Evolutionary conservation across 2,329 filamentous ascomycete species (phyloP), one percentile per base, ranked within the genome.

Genomic region (Trichoderma sp.): DNA sequence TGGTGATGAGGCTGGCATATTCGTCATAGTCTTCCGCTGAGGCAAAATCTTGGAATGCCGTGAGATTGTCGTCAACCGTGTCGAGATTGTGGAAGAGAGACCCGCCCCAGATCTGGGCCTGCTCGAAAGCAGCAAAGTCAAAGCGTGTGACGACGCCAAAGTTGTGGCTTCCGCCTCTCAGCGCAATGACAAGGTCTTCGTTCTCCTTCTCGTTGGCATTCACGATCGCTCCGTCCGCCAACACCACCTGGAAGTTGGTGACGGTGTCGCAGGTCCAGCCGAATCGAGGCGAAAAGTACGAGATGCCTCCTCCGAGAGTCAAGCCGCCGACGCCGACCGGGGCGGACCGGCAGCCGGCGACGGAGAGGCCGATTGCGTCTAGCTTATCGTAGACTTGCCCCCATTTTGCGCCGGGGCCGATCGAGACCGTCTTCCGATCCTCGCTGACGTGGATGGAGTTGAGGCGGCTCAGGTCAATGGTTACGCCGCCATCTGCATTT

Each of bases 131-230:
- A 24, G 72, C 59, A 43, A 77, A 56, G 32, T 74, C 73, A 34
- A 76, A 72, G 69, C 70, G 71, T 1, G 79, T 74, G 21, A 75
- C 72, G 39, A 77, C 74, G 46, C 80, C 81, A 64, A 81, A 81
- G 71, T 83, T 84, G 43, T 77, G 76, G 10, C 81, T 82, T 4
- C 84, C 84, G 10, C 82, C 82, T 39, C 80, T 79, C 0, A 84
- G 75, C 3, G 83, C 82, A 71, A 77, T 79, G 73, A 77, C 84
- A 0, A 85, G 76, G 51, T 84, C 82, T 0, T 74, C n/a, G 58
- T 83, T 75, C 2, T 74, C 56, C 0, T 68, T 69, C 0, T 72
- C 70, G 59, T 77, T 81, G 4, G 78, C 81, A 5, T 78, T 78
- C 26, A 83, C 73, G 51, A 84, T 76, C 1, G 68, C 61, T 8